phyloP scores from a whole-genome alignment of 2,329 filamentous ascomycete species.

The Aspergillus melleus region DNA sequence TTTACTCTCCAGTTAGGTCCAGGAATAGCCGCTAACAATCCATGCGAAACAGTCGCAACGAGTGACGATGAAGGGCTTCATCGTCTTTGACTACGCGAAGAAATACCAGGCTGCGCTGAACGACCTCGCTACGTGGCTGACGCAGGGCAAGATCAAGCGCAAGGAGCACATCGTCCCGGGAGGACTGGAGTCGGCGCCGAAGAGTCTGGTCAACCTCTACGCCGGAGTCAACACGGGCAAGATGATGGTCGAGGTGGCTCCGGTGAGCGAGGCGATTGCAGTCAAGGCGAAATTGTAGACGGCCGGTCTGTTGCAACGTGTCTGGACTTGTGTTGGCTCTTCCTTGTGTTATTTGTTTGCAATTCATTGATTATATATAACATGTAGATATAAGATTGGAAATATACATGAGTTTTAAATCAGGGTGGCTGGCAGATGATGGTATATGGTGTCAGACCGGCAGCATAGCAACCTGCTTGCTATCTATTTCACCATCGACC shows the following conservation, averaged over 20 bases:
- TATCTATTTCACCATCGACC: neutral
- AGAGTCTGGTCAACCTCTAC: conserved; percentile 65
- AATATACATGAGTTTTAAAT: too few species aligned
- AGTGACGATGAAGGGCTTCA: conserved; percentile 67
- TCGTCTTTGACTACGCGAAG: conserved; percentile 66
- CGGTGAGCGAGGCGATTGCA: conserved; percentile 31
- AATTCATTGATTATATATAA: neutral
- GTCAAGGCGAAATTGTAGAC: conserved; percentile 46
- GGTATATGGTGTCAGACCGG: neutral
- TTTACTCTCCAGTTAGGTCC: neutral
- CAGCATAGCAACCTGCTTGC: neutral
- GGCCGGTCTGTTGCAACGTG: conserved; percentile 4
- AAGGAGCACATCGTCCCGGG: conserved; percentile 71
- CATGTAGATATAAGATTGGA: too few species aligned
- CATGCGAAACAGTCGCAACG: conserved; percentile 31
- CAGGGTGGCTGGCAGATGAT: neutral
- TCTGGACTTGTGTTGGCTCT: neutral
- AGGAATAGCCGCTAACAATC: conserved; percentile 14
- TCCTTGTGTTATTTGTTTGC: neutral
- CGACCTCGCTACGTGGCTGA: conserved; percentile 67
- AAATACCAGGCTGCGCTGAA: conserved; percentile 59
- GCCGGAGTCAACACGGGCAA: conserved; percentile 70
- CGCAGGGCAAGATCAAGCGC: conserved; percentile 69
- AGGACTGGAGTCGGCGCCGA: conserved; percentile 64
- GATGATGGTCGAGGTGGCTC: conserved; percentile 51